Evolutionary conservation across 208 protist species (phyloP).

Genomic region (Leishmania gerbilli): DNA sequence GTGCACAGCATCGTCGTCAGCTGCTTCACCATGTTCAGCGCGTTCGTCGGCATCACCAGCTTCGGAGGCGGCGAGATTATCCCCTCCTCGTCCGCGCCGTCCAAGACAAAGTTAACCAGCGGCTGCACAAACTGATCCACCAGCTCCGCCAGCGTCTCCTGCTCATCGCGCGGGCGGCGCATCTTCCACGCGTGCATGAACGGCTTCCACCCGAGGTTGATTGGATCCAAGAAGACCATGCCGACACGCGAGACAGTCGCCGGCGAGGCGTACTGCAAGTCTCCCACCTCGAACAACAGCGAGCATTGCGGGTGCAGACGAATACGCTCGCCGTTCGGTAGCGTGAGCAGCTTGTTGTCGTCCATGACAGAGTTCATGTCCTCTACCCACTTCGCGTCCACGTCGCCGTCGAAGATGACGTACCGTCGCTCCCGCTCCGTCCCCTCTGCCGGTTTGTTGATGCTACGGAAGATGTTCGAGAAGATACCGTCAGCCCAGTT

Average conservation of each 20-base stretch:
- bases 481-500: constrained; percentile 99
- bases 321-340: constrained; percentile 99
- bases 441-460: constrained; percentile 91
- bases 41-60: constrained; percentile 84
- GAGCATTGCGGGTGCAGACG: constrained; percentile 94
- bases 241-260: constrained; percentile 99
- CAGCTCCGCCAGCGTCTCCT: constrained; percentile 90
- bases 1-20: constrained; percentile 93
- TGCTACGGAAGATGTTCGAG: constrained; percentile 98
- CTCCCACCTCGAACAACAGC: constrained; percentile 98
- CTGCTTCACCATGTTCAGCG: constrained; percentile 95
- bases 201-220: constrained; percentile 97
- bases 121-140: constrained; percentile 94
- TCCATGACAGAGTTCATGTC: constrained; percentile 99
- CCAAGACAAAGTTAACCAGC: constrained; percentile 92
- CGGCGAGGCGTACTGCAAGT: constrained; percentile 99
- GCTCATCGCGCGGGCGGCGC: constrained; percentile 82
- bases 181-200: constrained; percentile 95
- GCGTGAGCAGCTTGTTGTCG: constrained; percentile 99
- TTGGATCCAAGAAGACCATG: constrained; percentile 99
- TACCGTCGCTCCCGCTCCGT: constrained; percentile 92
- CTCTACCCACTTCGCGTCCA: constrained; percentile 99
- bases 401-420: constrained; percentile 99
- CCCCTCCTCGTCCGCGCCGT: constrained; percentile 89
- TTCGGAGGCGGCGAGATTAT: constrained; percentile 66